Evolutionary conservation across 139 green algal species (phyloP), one percentile per base, ranked within the genome.

Genomic region (Chlorella sp.): DNA sequence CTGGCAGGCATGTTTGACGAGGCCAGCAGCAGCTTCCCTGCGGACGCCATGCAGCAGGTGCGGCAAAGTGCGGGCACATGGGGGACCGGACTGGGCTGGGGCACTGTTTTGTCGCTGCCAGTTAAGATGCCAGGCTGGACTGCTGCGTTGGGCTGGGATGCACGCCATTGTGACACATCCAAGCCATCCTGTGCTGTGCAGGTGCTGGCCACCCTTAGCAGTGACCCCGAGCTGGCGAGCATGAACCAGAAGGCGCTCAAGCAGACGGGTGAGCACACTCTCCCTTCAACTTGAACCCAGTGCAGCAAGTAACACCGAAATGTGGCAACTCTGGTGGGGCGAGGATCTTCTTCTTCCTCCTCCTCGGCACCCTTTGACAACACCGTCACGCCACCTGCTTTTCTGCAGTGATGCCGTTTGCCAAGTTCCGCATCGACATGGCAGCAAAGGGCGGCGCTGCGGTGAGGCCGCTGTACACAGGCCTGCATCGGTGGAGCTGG

Each of bases 361-460:
- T n/a, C n/a, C n/a, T n/a, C n/a, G n/a, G n/a, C n/a, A n/a, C n/a
- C n/a, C n/a, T n/a, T n/a, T n/a, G n/a, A n/a, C n/a, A n/a, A n/a
- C n/a, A n/a, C n/a, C n/a, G n/a, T n/a, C n/a, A n/a, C n/a, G n/a
- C n/a, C n/a, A n/a, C n/a, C n/a, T n/a, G n/a, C n/a, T n/a, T n/a
- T n/a, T n/a, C n/a, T 55, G 55, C 74, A 72, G 93, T 94, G 0
- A 96, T 99, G 93, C 96, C 96, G 0, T 99, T 99, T 91, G 90
- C 95, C 56, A 97, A 98, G 88, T 94, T 95, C 88, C 98, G 95
- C 88, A 94, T 93, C 86, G 94, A 97, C 12, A 91, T 97, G 78
- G 94, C 95, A 6, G 39, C 86, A 0, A 81, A 83, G 32, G 90
- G 85, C 17, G 94, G 95, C n/a, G n/a, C 80, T 2, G 87, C 95